Percentiles rank a stretch among this genome's conserved stretches.
phyloP scores from a whole-genome alignment of 352 stramenopile species.

The Globisporangium echinulatum region DNA sequence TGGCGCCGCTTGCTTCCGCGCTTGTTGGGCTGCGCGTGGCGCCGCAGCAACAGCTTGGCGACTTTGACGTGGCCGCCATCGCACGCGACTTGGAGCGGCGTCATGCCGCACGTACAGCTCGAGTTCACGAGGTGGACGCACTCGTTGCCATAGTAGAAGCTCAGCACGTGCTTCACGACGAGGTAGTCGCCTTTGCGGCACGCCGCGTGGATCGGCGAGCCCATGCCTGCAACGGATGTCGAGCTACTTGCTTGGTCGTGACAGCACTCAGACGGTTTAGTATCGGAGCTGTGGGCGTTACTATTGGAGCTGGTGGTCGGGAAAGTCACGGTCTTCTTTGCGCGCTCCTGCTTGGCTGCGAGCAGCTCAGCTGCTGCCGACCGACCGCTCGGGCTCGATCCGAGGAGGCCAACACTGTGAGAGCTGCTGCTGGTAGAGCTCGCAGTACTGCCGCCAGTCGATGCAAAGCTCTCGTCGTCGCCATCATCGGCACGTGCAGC shows the following conservation, averaged over 20 bases:
- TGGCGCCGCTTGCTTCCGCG: constrained; percentile 31
- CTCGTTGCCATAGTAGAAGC: constrained; percentile 57
- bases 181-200: constrained; percentile 50
- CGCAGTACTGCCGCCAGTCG: constrained; percentile 4
- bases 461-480: constrained; percentile 12
- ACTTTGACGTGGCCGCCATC: constrained; percentile 43
- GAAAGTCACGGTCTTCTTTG: constrained; percentile 63
- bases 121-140: constrained; percentile 63
- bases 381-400: constrained; percentile 3
- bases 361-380: constrained; percentile 6
- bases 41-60: constrained; percentile 54
- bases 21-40: constrained; percentile 51
- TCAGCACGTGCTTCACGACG: constrained; percentile 64
- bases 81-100: constrained; percentile 63
- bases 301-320: constrained; percentile 10
- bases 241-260: constrained; percentile 15
- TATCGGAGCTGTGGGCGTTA: too few species aligned
- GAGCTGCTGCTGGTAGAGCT: constrained; percentile 1
- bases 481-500: not conserved
- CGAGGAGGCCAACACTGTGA: not conserved
- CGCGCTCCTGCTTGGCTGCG: constrained; percentile 17
- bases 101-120: constrained; percentile 56
- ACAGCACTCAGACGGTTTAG: constrained; percentile 17
- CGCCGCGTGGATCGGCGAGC: constrained; percentile 63
- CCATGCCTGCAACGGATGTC: constrained; percentile 18